Evolutionary conservation across 2,329 filamentous ascomycete species (phyloP), one percentile per base, ranked within the genome.

Genomic region (Cladophialophora yegresii): DNA sequence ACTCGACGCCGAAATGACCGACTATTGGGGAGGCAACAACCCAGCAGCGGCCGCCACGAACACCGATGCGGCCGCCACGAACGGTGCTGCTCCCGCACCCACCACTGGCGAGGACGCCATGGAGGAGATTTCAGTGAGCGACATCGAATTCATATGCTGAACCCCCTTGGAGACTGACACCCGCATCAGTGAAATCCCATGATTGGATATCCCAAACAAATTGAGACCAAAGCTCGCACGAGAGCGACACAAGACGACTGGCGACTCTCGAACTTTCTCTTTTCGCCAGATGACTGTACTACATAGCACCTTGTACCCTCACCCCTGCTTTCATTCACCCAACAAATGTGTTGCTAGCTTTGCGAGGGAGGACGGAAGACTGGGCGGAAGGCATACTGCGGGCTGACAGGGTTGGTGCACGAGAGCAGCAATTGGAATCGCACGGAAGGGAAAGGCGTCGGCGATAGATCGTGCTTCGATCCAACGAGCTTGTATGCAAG

Each of bases 1-100:
- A 81, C 87, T 99, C 28, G 95, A 99, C 77, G 92, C 91, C 4
- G 95, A 99, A 78, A 99, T 99, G 95, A 88, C 87, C 22, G 95
- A 98, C 78, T 99, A 99, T 81, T 98, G 96, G 76, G 87, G 83
- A 59, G 75, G 76, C 32, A 79, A 75, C 55, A 75, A 77, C 43
- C 72, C 71, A 57, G 75, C 79, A 69, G 79, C 78, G 58, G 81
- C 81, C 70, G 69, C 71, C 28, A 72, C 72, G 40, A 75, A 79
- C 58, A 77, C 76, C 12, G 78, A 76, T 65, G 80, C 80, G 62
- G 75, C 79, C 50, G 81, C 79, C 66, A 43, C 36, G 36, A 80
- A 79, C 51, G 79, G 80, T 67, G 79, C 80, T 47, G 76, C 79
- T 58, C 82, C 80, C 62, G 76, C 77, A 49, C 77, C 83, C 64